Conservation (phyloP, 495 filamentous ascomycete genomes). For the Aspergillus ellipticus region DNA sequence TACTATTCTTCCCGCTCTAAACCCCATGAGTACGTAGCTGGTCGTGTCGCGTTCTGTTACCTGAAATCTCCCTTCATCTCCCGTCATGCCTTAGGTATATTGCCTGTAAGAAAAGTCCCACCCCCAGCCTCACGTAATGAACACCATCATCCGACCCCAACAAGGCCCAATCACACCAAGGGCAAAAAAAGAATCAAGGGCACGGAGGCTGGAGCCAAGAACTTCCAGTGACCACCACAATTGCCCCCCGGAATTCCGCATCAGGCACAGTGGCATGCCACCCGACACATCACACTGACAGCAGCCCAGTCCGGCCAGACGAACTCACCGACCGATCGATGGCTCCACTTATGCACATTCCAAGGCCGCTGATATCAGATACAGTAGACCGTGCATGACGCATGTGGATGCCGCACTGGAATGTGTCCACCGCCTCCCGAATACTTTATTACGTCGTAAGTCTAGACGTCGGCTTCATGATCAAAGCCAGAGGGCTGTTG, state of each 20-base stretch:
- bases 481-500: too few species aligned
- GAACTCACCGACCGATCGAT: not conserved
- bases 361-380: not conserved
- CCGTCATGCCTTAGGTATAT: too few species aligned
- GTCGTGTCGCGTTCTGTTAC: not conserved
- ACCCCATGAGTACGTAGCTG: too few species aligned
- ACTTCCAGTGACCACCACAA: too few species aligned
- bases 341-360: constrained; percentile 5
- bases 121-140: not conserved
- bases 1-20: too few species aligned
- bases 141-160: too few species aligned
- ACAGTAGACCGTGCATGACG: constrained; percentile 3
- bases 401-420: not conserved
- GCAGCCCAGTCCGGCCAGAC: not conserved
- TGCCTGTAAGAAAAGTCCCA: too few species aligned
- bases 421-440: constrained; percentile 1
- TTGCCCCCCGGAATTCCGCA: too few species aligned
- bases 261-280: not conserved
- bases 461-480: not conserved
- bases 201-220: too few species aligned
- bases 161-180: too few species aligned
- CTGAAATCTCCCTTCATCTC: not conserved
- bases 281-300: not conserved
- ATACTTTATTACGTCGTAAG: not conserved
- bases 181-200: too few species aligned